phyloP scores from a whole-genome alignment of 1,284 basidiomycete species.

The Tilletia setariae region DNA sequence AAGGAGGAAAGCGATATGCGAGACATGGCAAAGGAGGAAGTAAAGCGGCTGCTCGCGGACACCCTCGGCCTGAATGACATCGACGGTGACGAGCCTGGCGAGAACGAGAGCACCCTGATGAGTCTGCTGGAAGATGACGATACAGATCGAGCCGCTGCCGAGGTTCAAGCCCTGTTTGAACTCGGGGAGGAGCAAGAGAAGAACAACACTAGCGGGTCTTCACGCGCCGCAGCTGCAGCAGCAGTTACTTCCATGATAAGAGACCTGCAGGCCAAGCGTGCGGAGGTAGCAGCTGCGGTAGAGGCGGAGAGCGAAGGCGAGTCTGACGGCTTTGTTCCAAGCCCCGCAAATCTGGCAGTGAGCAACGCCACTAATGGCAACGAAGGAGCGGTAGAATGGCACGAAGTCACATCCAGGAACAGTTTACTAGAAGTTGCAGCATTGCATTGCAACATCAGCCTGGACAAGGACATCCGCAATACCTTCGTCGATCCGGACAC shows the following conservation, averaged over 20 bases:
- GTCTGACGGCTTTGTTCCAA: background rate
- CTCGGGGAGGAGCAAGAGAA: background rate
- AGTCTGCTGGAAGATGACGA: background rate
- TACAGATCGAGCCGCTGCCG: slow-evolving; percentile 14
- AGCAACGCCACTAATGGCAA: background rate
- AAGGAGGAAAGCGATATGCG: slow-evolving; percentile 52
- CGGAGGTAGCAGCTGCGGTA: slow-evolving; percentile 12
- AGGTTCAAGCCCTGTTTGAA: slow-evolving; percentile 16
- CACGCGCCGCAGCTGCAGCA: slow-evolving; percentile 9
- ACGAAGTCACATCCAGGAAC: slow-evolving; percentile 86
- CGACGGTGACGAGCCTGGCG: background rate
- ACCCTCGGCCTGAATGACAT: slow-evolving; percentile 54
- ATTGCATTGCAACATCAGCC: slow-evolving; percentile 76
- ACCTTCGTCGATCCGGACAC: slow-evolving; percentile 67
- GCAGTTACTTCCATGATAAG: slow-evolving; percentile 9
- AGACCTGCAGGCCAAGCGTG: background rate
- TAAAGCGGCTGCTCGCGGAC: slow-evolving; percentile 50
- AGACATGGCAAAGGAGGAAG: slow-evolving; percentile 51
- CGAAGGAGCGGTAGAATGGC: slow-evolving; percentile 63
- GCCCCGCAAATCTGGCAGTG: background rate
- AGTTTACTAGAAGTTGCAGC: slow-evolving; percentile 87
- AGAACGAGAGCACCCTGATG: slow-evolving; percentile 10
- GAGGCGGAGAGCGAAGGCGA: slow-evolving; percentile 5
- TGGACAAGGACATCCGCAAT: slow-evolving; percentile 76
- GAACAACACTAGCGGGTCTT: background rate